phyloP scores from a whole-genome alignment of 2,329 filamentous ascomycete species.

The Talaromyces sp. region DNA sequence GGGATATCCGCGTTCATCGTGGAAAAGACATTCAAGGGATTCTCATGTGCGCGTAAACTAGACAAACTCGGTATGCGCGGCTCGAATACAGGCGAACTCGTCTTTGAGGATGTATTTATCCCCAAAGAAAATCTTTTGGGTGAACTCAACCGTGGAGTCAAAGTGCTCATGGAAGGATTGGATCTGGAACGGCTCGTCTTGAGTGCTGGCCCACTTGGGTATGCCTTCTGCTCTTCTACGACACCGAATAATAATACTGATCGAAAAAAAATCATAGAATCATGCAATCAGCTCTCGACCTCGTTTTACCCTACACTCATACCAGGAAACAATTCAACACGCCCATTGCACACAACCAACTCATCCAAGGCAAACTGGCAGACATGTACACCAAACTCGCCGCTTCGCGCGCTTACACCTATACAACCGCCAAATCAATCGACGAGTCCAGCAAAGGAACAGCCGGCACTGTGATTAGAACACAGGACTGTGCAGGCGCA shows the following conservation, averaged over 20 bases:
- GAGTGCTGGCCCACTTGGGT: conserved; percentile 80
- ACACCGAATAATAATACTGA: background rate
- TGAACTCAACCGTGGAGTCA: conserved; percentile 71
- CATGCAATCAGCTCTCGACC: conserved; percentile 87
- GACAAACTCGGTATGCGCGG: conserved; percentile 99
- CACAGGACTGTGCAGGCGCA: conserved; percentile 89
- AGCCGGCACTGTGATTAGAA: conserved; percentile 54
- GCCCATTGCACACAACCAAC: conserved; percentile 86
- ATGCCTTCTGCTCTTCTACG: conserved; percentile 17
- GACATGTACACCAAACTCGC: conserved; percentile 97
- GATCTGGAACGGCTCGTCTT: conserved; percentile 91
- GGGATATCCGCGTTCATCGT: conserved; percentile 95
- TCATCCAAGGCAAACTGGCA: conserved; percentile 86
- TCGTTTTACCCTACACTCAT: conserved; percentile 83
- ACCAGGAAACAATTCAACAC: conserved; percentile 79
- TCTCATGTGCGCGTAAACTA: conserved; percentile 81
- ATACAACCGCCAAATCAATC: conserved; percentile 70
- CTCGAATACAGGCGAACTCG: conserved; percentile 89
- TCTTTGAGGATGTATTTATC: conserved; percentile 88
- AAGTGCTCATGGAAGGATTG: conserved; percentile 91
- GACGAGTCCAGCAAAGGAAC: conserved; percentile 60
- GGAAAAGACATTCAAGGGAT: conserved; percentile 63
- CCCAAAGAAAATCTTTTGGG: conserved; percentile 78
- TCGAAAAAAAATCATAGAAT: conserved; percentile 45
- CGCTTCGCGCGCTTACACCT: conserved; percentile 80